These are phyloP conservation scores for Eucalyptus polybractea DNA, from an alignment of 345 rosid species.

Conservation along the genomic window DNA sequence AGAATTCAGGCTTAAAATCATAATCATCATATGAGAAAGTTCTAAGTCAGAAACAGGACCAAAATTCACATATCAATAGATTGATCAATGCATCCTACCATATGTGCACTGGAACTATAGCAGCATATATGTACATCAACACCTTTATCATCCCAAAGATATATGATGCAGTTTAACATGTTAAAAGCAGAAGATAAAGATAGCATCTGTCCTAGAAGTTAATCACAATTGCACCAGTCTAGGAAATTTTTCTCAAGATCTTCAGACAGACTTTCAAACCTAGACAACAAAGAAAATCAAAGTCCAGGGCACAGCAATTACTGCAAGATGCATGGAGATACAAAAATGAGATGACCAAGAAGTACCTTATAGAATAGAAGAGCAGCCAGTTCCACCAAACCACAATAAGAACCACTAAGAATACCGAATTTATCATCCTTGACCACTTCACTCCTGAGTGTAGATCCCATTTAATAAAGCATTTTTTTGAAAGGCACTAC, in stretches of 20 bases:
- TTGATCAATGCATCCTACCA: not conserved
- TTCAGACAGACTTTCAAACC: not conserved
- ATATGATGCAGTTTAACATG: not conserved
- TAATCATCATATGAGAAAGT: not conserved
- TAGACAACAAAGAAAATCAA: not conserved
- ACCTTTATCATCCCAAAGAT: not conserved
- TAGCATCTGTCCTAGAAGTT: not conserved
- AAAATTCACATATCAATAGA: not conserved
- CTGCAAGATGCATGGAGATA: not conserved
- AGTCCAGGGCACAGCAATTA: not conserved
- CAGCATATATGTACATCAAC: not conserved
- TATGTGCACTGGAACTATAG: not conserved
- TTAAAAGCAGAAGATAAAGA: not conserved
- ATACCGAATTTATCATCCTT: conserved; percentile 71
- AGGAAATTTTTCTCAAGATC: not conserved
- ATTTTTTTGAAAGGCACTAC: not conserved
- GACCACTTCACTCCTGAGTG: conserved; percentile 52
- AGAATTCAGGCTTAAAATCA: not conserved
- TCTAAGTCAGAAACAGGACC: not conserved
- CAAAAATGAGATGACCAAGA: not conserved
- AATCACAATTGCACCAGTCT: not conserved
- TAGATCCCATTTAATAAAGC: not conserved
- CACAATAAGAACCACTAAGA: conserved; percentile 45
- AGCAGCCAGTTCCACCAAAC: conserved; percentile 76
- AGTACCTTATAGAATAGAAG: conserved; percentile 62